Conservation (phyloP, 352 stramenopile genomes). For the Globisporangium acanthophoron region DNA sequence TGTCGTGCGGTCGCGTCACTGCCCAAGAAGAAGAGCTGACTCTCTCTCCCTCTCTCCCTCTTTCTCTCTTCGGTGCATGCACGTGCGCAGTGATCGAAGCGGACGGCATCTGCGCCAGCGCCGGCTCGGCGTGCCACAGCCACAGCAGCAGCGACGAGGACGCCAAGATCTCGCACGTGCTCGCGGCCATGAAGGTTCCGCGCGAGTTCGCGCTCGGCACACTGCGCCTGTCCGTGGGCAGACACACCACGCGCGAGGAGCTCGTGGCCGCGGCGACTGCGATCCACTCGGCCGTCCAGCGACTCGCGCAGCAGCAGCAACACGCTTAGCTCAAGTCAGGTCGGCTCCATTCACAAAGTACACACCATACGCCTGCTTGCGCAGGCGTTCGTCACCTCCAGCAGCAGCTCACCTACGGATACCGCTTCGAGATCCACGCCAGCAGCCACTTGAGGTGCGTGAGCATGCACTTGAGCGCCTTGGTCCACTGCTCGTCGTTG, state of each 20-base stretch:
- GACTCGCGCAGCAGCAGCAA: constrained; percentile 19
- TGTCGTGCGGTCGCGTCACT: not conserved
- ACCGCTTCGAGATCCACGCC: constrained; percentile 89
- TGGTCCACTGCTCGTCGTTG: constrained; percentile 91
- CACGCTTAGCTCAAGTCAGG: not conserved
- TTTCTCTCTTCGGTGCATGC: not conserved
- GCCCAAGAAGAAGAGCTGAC: not conserved
- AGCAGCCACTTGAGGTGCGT: constrained; percentile 92
- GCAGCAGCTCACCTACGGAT: constrained; percentile 19
- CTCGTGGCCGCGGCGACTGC: constrained; percentile 78
- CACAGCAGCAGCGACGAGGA: constrained; percentile 36
- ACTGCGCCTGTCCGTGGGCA: constrained; percentile 92
- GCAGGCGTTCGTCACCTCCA: not conserved
- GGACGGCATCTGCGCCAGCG: constrained; percentile 84
- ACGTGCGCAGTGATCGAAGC: constrained; percentile 58
- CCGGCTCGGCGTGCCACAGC: constrained; percentile 93
- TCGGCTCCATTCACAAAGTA: not conserved
- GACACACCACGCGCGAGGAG: constrained; percentile 86
- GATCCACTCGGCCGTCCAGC: constrained; percentile 59
- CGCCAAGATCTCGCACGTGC: constrained; percentile 84
- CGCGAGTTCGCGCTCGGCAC: constrained; percentile 89
- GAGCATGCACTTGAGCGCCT: constrained; percentile 90
- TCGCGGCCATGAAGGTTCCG: constrained; percentile 91
- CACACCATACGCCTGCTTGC: not conserved
- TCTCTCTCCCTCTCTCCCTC: constrained; percentile 4